Base-by-base conservation (phyloP, 108 stramenopile genomes). In the Cyclostephanos tholiformis region DNA sequence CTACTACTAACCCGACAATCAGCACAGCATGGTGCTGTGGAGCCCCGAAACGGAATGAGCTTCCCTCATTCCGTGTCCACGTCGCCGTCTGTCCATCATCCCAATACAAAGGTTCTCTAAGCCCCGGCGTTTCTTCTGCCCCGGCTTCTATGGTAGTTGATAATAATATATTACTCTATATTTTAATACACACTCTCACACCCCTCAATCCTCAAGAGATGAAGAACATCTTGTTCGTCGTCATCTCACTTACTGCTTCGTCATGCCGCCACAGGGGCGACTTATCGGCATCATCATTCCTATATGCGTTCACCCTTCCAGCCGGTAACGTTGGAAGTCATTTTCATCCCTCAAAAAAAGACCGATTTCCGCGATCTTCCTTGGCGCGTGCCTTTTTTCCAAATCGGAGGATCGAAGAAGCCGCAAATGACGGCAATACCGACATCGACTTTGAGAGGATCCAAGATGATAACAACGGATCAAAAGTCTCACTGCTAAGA, bases 401-500 rank as follows among this genome's bases (percentile, higher is more conserved):
- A 22, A 39, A n/a, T 13, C 17, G 6, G 57, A 58, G 0, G 27
- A 7, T 16, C 12, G 57, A 27, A 30, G 27, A 26, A 26, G 30
- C 57, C 57, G 30, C 57, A 25, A 27, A 58, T 14, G 57, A 26
- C 17, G 17, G 17, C 57, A 58, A 30, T 27, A n/a, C 10, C 38
- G 0, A 20, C 22, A n/a, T 19, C 61, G 20, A 44, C 19, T 29
- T 41, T 11, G 36, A 36, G 25, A 55, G 12, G 9, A 20, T 0
- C 23, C 10, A 55, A 2, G 53, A 55, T 5, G 26, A 26, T 5
- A 23, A 8, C 14, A 23, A 23, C 22, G 43, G 38, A 6, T 48
- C 32, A 44, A 79, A 79, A 36, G 25, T 8, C 16, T 38, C 66
- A 29, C 53, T 79, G 6, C 63, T 72, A 20, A 59, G 52, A 9